Conservation (phyloP, 164 flowering plant genomes). For the Magnolia sinica region DNA sequence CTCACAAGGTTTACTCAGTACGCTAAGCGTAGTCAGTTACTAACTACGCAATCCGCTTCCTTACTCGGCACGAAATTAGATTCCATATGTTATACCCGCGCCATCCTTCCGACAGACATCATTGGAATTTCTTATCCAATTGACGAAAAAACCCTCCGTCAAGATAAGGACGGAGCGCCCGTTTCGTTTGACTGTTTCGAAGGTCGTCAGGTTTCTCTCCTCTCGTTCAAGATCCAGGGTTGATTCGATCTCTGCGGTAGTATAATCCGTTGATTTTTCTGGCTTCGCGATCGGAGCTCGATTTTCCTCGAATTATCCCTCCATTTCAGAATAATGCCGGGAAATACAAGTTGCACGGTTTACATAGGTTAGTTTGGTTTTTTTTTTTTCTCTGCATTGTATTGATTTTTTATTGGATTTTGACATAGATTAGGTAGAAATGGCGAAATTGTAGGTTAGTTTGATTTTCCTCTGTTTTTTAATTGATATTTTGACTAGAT, state of each 20-base stretch:
- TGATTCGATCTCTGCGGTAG: neutral
- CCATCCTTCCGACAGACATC: no score
- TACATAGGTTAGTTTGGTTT: slow-evolving; percentile 7
- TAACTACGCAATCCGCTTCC: no score
- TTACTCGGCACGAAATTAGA: no score
- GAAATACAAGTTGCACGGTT: slow-evolving; percentile 12
- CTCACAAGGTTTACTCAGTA: no score
- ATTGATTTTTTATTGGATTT: neutral
- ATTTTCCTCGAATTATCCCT: neutral
- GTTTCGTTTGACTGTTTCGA: no score
- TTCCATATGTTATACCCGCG: no score
- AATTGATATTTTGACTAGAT: no score
- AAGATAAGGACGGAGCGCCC: no score
- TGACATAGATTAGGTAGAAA: neutral
- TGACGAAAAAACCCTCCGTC: no score
- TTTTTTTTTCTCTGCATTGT: neutral
- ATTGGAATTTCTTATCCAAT: no score
- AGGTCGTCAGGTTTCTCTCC: neutral
- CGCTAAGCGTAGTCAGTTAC: no score
- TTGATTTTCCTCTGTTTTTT: neutral
- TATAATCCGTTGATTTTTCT: neutral
- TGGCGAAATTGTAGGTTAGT: no score
- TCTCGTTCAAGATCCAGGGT: neutral
- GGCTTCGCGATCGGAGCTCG: neutral
- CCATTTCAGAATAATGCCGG: slow-evolving; percentile 1